Evolutionary conservation across 2,329 filamentous ascomycete genomes (phyloP).

Genomic region (Purpureocillium takamizusanense): DNA sequence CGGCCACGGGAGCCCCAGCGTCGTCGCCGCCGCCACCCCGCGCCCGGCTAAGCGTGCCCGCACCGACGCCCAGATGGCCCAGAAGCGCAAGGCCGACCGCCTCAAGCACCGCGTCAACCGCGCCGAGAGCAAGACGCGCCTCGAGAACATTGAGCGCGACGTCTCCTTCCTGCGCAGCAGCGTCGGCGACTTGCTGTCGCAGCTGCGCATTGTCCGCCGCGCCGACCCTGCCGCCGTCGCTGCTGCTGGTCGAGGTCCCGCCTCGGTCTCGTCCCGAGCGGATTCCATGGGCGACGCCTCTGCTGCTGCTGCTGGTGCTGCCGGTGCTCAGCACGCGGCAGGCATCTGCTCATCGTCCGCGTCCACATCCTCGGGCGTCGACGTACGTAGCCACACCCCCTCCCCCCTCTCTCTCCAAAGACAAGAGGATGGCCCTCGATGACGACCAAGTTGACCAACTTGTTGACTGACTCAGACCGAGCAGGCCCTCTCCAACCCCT

Average conservation of each 20-base stretch:
- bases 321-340: too few relatives aligned
- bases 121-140: slow-evolving; percentile 13
- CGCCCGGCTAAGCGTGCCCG: slow-evolving; percentile 6
- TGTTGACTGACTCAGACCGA: too few relatives aligned
- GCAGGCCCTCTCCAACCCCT: too few relatives aligned
- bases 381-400: slow-evolving; percentile 1
- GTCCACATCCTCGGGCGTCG: neutral
- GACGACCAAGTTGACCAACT: too few relatives aligned
- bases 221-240: neutral
- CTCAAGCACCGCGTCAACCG: slow-evolving; percentile 16
- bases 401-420: too few relatives aligned
- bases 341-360: neutral
- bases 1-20: too few relatives aligned
- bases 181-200: slow-evolving; percentile 10
- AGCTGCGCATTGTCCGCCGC: slow-evolving; percentile 5
- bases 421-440: too few relatives aligned
- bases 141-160: slow-evolving; percentile 17
- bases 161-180: slow-evolving; percentile 12
- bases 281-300: too few relatives aligned
- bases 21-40: too few relatives aligned
- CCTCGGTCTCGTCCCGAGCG: too few relatives aligned
- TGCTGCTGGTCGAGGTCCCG: neutral
- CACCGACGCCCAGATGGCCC: slow-evolving; percentile 15
- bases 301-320: too few relatives aligned
- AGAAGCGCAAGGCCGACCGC: slow-evolving; percentile 14